Evolutionary conservation across 352 stramenopile species (phyloP), one percentile per base, ranked within the genome.

Genomic region (Plasmopara viticola): DNA sequence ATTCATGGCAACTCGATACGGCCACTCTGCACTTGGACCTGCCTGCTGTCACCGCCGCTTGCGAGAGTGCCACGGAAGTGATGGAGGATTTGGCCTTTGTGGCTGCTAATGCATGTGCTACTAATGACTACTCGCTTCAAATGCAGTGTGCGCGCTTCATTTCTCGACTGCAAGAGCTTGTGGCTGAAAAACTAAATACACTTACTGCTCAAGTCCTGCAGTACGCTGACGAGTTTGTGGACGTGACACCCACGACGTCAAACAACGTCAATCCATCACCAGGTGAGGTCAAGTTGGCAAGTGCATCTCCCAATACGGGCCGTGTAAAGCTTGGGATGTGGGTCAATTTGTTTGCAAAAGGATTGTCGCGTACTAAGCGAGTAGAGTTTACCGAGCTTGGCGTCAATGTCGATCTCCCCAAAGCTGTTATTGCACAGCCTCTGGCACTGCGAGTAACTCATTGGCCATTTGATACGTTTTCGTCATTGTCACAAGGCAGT

Each of bases 391-490:
- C 54, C 0, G 77, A 87, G 34, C 63, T 88, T 14, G 77, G 78
- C 7, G 51, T 84, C 5, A 68, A 64, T 14, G 72, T 92, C 10
- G 81, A 92, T 47, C 58, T 90, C n/a, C 78, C 81, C 0, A 92
- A 92, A 58, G 74, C 81, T 44, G 65, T 90, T 9, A 76, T 90
- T 43, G 61, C 86, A 34, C 81, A 92, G 60, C 86, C 78, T n/a
- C 56, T 92, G 4, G 81, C 78, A 14, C 51, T 90, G 12, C 81
- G 78, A 6, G 68, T 80, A 4, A 74, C 70, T 0, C 78, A 78
- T 41, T 66, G 86, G 49, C 77, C 78, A 9, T 90, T 86, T 53
- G 78, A 90, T 42, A 54, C 51, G 0, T 61, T 70, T n/a, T 67
- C 58, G 13, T 53, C 44, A n/a, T 20, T 50, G 9, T 49, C 56